A percentile compares a stretch with the other conserved stretches of the same genome.
Evolutionary conservation across 1,284 basidiomycete species (phyloP).

Genomic region (Apiotrichum veenhuisii): DNA sequence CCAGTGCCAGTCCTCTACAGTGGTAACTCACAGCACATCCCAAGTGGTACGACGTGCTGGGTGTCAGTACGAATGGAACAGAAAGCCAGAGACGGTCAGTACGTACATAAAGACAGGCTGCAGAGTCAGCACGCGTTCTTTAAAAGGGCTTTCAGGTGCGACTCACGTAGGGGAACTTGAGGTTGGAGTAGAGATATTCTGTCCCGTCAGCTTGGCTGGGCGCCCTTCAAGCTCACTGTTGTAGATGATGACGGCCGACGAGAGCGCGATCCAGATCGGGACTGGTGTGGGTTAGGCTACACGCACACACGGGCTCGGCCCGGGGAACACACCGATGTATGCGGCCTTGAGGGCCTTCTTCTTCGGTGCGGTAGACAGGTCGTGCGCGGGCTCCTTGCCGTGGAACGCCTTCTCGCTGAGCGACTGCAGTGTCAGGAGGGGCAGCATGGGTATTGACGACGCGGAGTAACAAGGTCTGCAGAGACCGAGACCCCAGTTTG

Average conservation of each 20-base stretch:
- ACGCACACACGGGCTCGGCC: neutral
- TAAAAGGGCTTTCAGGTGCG: too few relatives aligned
- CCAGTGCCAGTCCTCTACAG: neutral
- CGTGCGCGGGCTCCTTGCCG: neutral
- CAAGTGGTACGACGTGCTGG: conserved; percentile 56
- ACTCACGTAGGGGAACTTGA: conserved; percentile 64
- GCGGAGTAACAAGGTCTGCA: too few relatives aligned
- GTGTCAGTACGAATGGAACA: conserved; percentile 70
- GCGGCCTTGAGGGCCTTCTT: conserved; percentile 10
- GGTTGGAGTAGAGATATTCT: conserved; percentile 74
- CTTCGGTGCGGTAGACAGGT: conserved; percentile 1
- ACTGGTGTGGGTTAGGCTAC: conserved; percentile 23
- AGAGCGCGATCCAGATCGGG: conserved; percentile 68
- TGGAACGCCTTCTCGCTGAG: neutral
- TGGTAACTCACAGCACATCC: conserved; percentile 41
- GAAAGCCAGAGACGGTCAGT: too few relatives aligned
- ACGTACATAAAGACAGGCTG: conserved; percentile 48
- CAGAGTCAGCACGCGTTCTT: conserved; percentile 11
- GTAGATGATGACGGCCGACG: conserved; percentile 88
- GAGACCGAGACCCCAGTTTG: too few relatives aligned
- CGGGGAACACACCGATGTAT: conserved; percentile 14
- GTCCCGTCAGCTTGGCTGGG: neutral
- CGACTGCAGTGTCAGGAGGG: neutral
- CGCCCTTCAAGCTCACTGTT: conserved; percentile 57
- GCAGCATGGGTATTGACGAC: too few relatives aligned